These are phyloP conservation scores for Sphagnum contortum DNA, from an alignment of 225 moss, liverwort and hornwort genomes.

Conservation along the genomic window DNA sequence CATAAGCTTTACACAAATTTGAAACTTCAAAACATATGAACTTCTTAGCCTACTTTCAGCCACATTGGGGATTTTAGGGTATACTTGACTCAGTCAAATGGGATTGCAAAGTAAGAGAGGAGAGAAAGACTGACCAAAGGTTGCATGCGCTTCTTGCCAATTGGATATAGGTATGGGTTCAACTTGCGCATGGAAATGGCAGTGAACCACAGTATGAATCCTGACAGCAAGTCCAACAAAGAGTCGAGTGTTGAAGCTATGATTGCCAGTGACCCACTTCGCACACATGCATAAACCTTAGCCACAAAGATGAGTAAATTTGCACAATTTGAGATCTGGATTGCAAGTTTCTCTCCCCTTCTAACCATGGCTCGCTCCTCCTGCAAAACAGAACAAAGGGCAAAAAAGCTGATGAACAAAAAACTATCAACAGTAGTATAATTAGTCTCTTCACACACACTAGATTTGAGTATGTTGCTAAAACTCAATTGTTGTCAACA, in stretches of 20 bases:
- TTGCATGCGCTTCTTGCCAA: constrained; percentile 62
- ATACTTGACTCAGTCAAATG: no score
- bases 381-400: constrained; percentile 15
- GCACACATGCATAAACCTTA: constrained; percentile 58
- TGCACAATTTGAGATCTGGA: constrained; percentile 61
- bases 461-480: no score
- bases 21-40: no score
- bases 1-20: no score
- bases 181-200: constrained; percentile 38
- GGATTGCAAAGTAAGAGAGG: no score
- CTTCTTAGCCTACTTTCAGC: no score
- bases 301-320: constrained; percentile 44
- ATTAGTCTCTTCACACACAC: no score
- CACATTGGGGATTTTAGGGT: no score
- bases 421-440: no score
- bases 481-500: no score
- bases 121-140: constrained; percentile 39
- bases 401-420: no score
- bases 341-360: constrained; percentile 57
- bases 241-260: constrained; percentile 86
- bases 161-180: constrained; percentile 48
- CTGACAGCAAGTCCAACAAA: constrained; percentile 46
- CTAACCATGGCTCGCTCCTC: constrained; percentile 53
- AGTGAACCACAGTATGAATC: constrained; percentile 51
- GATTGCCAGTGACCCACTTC: constrained; percentile 72